Percentiles rank a stretch among this genome's conserved stretches.
phyloP scores from a whole-genome alignment of 345 rosid species.

The Dipteronia dyeriana region DNA sequence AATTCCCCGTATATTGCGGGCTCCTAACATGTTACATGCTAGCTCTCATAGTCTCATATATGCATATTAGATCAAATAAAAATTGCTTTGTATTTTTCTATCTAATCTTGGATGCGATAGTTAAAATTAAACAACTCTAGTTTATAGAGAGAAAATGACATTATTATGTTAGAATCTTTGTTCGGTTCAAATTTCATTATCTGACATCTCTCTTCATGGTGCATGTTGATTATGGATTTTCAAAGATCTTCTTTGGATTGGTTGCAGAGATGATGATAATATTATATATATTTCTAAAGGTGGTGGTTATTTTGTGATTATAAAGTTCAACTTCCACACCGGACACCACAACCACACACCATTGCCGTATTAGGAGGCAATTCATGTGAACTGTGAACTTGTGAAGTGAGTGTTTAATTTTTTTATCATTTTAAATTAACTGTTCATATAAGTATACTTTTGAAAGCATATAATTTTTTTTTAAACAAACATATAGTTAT shows the following conservation, averaged over 20 bases:
- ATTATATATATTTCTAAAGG: not conserved
- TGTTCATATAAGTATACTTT: not conserved
- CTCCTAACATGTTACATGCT: constrained; percentile 29
- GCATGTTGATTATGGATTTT: constrained; percentile 11
- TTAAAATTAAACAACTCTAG: not conserved
- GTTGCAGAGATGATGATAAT: not conserved
- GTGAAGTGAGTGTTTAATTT: not conserved
- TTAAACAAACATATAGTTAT: too few species aligned
- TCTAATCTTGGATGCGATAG: not conserved
- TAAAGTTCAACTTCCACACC: not conserved
- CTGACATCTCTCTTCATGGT: not conserved
- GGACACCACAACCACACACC: not conserved
- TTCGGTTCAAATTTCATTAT: constrained; percentile 19
- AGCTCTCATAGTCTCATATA: too few species aligned
- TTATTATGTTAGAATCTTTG: constrained; percentile 22
- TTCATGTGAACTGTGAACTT: too few species aligned
- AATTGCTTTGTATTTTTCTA: not conserved
- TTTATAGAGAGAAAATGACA: not conserved
- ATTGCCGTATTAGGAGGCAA: not conserved
- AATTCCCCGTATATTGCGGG: constrained; percentile 24
- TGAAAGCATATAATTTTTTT: not conserved
- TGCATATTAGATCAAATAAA: not conserved
- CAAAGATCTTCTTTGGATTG: constrained; percentile 15
- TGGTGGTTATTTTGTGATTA: not conserved
- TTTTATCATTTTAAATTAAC: not conserved